Evolutionary conservation across 495 filamentous ascomycete species (phyloP), one percentile per base, ranked within the genome.

Genomic region (Aspergillus heteromorphus): DNA sequence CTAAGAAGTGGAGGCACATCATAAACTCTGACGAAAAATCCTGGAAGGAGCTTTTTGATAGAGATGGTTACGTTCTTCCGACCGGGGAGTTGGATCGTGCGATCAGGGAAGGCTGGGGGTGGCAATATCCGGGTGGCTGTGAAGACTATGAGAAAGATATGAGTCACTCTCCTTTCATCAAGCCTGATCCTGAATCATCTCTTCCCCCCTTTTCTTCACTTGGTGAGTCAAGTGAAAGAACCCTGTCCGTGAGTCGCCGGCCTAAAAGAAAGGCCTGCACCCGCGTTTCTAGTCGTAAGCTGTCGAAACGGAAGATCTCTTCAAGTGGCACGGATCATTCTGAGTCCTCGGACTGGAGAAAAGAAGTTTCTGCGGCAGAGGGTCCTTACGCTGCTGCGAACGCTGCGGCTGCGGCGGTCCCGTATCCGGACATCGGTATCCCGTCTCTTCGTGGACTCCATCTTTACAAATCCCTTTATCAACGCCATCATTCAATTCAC

Each of bases 41-140:
- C 6, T 99, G 93, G 93, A 97, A 96, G 71, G 88, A 92, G 53
- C 77, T 96, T 0, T 86, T 99, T 55, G 91, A 96, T 53, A 75
- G 75, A 10, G 90, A 96, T 69, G 89, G 88, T 0, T 96, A 87
- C 68, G 65, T 70, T 11, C 74, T 97, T 14, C 86, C 89, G 14
- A 80, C 87, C 2, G 89, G 89, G 11, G 93, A 99, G 64, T 73
- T 99, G 16, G 83, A 92, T 49, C 82, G 84, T 55, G 92, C 93
- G 13, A 87, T 97, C 49, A 80, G 76, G 25, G 87, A 97, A 72
- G 93, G 93, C n/a, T 99, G 93, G 93, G 93, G 92, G n/a, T 99
- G 92, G 89, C 93, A 97, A 65, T 85, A 89, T 67, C 89, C 91
- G 2, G 82, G 83, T 49, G 89, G 85, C 6, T 66, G 77, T 7